These are phyloP conservation scores for Salix caprea DNA, from an alignment of 345 rosid species.

Conservation along the genomic window DNA sequence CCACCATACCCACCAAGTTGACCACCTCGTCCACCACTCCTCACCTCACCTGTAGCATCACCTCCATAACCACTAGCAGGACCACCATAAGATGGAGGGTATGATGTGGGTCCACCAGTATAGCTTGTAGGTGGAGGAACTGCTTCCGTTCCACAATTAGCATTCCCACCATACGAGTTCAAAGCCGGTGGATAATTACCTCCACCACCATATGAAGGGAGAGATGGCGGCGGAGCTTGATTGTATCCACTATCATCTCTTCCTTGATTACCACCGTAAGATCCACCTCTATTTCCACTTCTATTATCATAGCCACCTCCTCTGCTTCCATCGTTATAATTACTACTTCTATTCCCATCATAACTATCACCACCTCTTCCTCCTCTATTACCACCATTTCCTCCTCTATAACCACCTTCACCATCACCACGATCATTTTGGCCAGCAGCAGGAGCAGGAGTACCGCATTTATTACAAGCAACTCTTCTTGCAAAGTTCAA, in stretches of 20 bases:
- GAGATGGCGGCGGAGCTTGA: conserved; percentile 63
- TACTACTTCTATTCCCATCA: conserved; percentile 20
- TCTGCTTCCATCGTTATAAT: conserved; percentile 31
- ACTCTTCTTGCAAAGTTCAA: conserved; percentile 88
- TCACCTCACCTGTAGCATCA: conserved; percentile 48
- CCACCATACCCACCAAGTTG: conserved; percentile 29
- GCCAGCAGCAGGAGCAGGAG: conserved; percentile 67
- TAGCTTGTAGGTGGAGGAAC: conserved; percentile 87
- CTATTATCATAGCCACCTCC: conserved; percentile 45
- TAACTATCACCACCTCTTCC: conserved; percentile 34
- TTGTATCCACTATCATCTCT: conserved; percentile 63
- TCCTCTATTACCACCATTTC: conserved; percentile 45
- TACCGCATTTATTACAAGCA: conserved; percentile 95
- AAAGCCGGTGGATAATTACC: conserved; percentile 61
- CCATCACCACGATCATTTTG: conserved; percentile 29
- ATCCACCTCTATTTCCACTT: conserved; percentile 43
- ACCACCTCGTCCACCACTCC: conserved; percentile 54
- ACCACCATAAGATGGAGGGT: conserved; percentile 78
- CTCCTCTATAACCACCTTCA: conserved; percentile 48
- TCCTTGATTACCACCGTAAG: conserved; percentile 66
- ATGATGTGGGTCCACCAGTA: conserved; percentile 69
- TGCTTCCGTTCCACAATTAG: conserved; percentile 64
- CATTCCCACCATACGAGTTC: conserved; percentile 42
- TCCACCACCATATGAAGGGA: conserved; percentile 58
- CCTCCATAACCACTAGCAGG: conserved; percentile 57